phyloP scores from a whole-genome alignment of 1,284 basidiomycete species.

The Rhodotorula sp. region DNA sequence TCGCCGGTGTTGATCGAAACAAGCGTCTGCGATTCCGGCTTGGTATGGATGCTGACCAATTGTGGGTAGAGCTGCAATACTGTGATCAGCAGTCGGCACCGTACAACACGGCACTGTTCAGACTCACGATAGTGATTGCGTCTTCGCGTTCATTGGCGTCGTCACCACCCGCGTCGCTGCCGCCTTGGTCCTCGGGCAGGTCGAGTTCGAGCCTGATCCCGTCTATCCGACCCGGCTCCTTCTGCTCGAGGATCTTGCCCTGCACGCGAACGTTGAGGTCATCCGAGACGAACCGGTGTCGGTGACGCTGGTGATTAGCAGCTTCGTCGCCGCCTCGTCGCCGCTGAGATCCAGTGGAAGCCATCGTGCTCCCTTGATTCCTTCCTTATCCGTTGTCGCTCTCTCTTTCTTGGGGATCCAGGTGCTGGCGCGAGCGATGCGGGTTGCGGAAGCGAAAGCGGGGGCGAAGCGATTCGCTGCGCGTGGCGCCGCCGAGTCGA shows the following conservation, averaged over 20 bases:
- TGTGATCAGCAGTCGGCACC: background rate
- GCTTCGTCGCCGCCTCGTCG: background rate
- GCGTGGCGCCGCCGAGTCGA: no score
- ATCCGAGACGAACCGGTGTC: slow-evolving; percentile 4
- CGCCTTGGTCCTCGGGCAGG: no score
- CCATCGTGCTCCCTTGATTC: background rate
- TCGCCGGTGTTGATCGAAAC: slow-evolving; percentile 29
- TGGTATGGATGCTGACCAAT: slow-evolving; percentile 18
- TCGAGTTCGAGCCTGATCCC: slow-evolving; percentile 24
- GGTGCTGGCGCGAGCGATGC: background rate
- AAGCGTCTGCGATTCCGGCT: slow-evolving; percentile 24
- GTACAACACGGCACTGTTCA: no score
- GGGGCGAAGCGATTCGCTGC: background rate
- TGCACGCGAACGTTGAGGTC: slow-evolving; percentile 26
- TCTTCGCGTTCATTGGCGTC: background rate
- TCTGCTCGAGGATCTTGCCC: slow-evolving; percentile 12
- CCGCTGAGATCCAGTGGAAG: background rate
- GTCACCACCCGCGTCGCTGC: no score
- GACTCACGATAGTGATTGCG: slow-evolving; percentile 31
- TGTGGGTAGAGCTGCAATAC: slow-evolving; percentile 23
- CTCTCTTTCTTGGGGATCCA: no score
- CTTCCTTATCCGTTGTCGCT: no score
- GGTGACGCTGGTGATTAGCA: background rate
- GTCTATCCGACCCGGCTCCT: background rate
- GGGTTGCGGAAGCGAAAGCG: background rate